Evolutionary conservation across 2,329 filamentous ascomycete genomes (phyloP).

Genomic region (Penicillium sp.): DNA sequence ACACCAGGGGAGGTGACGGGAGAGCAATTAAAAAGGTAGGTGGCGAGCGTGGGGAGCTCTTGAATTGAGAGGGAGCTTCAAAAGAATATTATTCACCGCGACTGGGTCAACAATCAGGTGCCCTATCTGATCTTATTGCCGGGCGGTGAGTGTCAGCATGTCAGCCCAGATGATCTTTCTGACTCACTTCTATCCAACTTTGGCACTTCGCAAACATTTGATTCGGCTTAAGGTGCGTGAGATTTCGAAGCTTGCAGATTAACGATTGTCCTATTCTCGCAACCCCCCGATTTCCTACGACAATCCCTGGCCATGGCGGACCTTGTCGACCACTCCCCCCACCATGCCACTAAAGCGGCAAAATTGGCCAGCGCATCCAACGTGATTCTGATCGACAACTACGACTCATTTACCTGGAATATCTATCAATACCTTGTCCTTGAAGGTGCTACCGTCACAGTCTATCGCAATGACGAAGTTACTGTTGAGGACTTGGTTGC

Average conservation of each 20-base stretch:
- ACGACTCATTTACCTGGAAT: conserved; percentile 99
- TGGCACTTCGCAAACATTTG: background rate
- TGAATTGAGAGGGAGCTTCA: conserved; percentile 22
- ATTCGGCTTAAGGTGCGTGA: background rate
- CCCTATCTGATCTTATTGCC: conserved; percentile 32
- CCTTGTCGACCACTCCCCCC: conserved; percentile 72
- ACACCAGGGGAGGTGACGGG: conserved; percentile 3
- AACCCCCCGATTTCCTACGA: background rate
- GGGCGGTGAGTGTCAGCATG: conserved; percentile 25
- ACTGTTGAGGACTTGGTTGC: conserved; percentile 72
- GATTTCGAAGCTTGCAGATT: background rate
- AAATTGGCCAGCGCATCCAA: conserved; percentile 74
- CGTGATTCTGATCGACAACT: conserved; percentile 93
- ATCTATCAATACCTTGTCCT: conserved; percentile 96
- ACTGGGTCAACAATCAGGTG: conserved; percentile 32
- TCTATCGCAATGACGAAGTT: conserved; percentile 87
- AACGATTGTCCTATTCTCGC: background rate
- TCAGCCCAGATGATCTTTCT: conserved; percentile 6
- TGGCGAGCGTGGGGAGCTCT: conserved; percentile 12
- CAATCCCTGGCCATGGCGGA: conserved; percentile 28
- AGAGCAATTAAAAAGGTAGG: conserved; percentile 5
- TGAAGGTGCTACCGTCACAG: conserved; percentile 84
- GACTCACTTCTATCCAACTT: conserved; percentile 9
- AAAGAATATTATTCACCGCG: conserved; percentile 27
- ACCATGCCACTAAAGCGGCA: conserved; percentile 63